A percentile compares a stretch with the other conserved stretches of the same genome.
Conservation (phyloP, 2,329 filamentous ascomycete genomes). For the Alternaria solani region DNA sequence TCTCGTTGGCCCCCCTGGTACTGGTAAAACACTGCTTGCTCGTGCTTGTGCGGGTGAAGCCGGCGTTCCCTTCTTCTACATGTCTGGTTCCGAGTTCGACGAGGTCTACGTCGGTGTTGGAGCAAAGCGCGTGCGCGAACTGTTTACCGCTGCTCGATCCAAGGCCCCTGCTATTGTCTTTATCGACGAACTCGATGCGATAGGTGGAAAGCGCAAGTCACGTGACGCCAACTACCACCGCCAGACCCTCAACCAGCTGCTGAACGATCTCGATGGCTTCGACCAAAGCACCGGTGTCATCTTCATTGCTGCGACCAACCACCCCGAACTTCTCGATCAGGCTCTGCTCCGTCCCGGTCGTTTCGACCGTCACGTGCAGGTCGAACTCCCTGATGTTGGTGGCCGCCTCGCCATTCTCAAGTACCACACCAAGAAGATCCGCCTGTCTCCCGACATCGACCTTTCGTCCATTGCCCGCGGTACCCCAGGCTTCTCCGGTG, state of each 20-base stretch:
- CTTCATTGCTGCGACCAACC: slow-evolving; percentile 95
- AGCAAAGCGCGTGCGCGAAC: slow-evolving; percentile 92
- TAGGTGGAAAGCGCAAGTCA: slow-evolving; percentile 92
- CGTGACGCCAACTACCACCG: slow-evolving; percentile 94
- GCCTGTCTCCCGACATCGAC: slow-evolving; percentile 80
- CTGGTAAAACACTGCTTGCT: slow-evolving; percentile 94
- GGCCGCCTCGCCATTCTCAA: slow-evolving; percentile 92
- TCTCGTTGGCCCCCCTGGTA: slow-evolving; percentile 93
- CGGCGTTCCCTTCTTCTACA: slow-evolving; percentile 99
- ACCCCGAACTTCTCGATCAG: slow-evolving; percentile 92
- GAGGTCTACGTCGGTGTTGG: slow-evolving; percentile 98
- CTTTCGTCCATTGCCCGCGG: slow-evolving; percentile 83
- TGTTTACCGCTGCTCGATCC: slow-evolving; percentile 81
- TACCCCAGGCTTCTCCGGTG: slow-evolving; percentile 91
- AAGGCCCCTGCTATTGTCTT: slow-evolving; percentile 95
- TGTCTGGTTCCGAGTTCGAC: slow-evolving; percentile 99
- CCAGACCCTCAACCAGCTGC: slow-evolving; percentile 94
- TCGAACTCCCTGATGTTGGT: slow-evolving; percentile 89
- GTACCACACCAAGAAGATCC: slow-evolving; percentile 92
- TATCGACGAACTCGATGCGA: slow-evolving; percentile 92
- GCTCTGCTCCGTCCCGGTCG: slow-evolving; percentile 92
- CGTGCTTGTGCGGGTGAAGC: slow-evolving; percentile 96
- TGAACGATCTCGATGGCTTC: slow-evolving; percentile 97
- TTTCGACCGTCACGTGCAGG: slow-evolving; percentile 91
- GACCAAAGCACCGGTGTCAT: slow-evolving; percentile 94